These are phyloP conservation scores for Penicillium sp. DNA, from an alignment of 2,329 filamentous ascomycete genomes.

Conservation along the genomic window DNA sequence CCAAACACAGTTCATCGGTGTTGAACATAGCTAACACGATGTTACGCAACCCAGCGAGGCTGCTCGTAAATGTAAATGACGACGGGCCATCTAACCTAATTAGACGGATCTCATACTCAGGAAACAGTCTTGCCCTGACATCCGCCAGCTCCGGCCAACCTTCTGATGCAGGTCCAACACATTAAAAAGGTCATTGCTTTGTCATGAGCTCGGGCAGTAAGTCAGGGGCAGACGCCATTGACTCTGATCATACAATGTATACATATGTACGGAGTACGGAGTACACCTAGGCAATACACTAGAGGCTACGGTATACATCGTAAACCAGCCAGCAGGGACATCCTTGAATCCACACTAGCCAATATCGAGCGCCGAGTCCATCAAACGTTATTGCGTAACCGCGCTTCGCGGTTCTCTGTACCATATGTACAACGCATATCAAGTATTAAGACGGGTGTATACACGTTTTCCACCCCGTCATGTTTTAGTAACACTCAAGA, in stretches of 20 bases:
- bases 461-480: background rate
- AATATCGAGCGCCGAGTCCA: background rate
- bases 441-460: background rate
- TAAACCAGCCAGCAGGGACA: background rate
- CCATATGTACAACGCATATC: background rate
- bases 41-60: background rate
- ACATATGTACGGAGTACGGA: no score
- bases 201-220: background rate
- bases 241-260: background rate
- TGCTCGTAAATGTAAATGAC: background rate
- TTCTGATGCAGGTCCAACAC: background rate
- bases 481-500: background rate
- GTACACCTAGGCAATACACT: background rate
- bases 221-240: constrained; percentile 1
- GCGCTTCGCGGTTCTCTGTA: constrained; percentile 16
- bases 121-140: background rate
- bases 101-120: background rate
- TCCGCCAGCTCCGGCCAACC: background rate
- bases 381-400: constrained; percentile 16
- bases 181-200: background rate
- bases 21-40: background rate
- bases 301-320: background rate
- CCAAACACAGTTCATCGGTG: background rate
- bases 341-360: background rate
- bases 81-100: background rate